Evolutionary conservation across 441 rosid genomes (phyloP).

Genomic region (Corymbia citriodora): DNA sequence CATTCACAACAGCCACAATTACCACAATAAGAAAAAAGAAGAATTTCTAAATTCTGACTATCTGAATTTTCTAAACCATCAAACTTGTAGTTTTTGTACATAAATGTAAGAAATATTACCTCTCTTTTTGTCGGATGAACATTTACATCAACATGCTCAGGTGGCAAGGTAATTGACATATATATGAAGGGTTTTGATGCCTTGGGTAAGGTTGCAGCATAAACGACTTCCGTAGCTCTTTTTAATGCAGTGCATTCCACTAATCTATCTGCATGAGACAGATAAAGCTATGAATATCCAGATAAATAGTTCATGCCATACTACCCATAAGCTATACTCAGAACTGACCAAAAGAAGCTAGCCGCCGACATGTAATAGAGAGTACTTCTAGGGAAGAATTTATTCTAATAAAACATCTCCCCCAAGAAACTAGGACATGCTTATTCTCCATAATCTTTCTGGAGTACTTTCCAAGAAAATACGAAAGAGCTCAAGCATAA

Average conservation of each 20-base stretch:
- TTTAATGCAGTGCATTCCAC: conserved; percentile 90
- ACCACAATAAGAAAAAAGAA: neutral
- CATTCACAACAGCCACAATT: neutral
- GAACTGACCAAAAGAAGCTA: neutral
- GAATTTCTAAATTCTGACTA: neutral
- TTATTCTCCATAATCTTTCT: neutral
- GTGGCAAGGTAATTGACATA: conserved; percentile 82
- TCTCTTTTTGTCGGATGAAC: conserved; percentile 96
- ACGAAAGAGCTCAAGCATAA: neutral
- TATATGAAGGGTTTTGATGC: conserved; percentile 93
- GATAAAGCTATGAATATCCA: neutral
- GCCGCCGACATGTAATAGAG: neutral
- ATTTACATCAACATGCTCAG: conserved; percentile 91
- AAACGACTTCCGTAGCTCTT: conserved; percentile 89
- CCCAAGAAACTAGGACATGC: neutral
- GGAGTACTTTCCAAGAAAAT: neutral
- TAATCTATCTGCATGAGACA: conserved; percentile 37
- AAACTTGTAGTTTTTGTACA: neutral
- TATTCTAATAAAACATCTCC: neutral
- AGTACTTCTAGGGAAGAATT: neutral
- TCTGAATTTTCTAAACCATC: neutral
- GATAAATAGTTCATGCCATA: neutral
- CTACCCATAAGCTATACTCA: neutral
- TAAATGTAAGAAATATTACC: conserved; percentile 30
- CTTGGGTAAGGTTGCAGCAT: conserved; percentile 89